Conservation (phyloP, 345 rosid species). For the Lepidium africanum region DNA sequence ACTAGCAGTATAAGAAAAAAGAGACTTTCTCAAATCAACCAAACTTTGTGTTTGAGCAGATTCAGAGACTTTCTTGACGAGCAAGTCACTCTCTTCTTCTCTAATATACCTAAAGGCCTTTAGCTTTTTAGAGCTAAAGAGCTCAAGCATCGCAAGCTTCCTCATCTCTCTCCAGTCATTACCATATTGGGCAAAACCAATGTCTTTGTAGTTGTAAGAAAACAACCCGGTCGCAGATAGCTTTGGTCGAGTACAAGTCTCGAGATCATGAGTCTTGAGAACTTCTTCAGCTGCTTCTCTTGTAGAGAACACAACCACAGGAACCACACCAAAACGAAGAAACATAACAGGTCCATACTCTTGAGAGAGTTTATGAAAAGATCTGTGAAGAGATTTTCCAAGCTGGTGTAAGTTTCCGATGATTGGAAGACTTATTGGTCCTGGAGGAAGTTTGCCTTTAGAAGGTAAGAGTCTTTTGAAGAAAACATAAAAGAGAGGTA, state of each 20-base stretch:
- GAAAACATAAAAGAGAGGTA: conserved; percentile 1
- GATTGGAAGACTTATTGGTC: conserved; percentile 36
- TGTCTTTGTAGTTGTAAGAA: conserved; percentile 25
- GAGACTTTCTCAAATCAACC: conserved; percentile 26
- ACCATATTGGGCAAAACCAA: conserved; percentile 31
- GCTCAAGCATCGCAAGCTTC: conserved; percentile 33
- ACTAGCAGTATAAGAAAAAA: conserved; percentile 24
- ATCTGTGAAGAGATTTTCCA: conserved; percentile 29
- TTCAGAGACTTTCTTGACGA: conserved; percentile 17
- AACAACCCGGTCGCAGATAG: neutral
- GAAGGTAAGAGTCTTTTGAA: neutral
- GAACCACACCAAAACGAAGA: conserved; percentile 33
- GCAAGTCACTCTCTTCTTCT: conserved; percentile 30
- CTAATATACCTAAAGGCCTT: conserved; percentile 31
- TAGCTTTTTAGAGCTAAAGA: conserved; percentile 33
- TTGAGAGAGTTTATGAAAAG: conserved; percentile 27
- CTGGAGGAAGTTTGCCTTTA: conserved; percentile 29
- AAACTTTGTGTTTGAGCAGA: conserved; percentile 17
- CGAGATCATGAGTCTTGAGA: conserved; percentile 29
- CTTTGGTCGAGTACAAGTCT: conserved; percentile 32
- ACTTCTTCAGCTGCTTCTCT: conserved; percentile 34
- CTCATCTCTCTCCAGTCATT: conserved; percentile 32
- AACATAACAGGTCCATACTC: conserved; percentile 45
- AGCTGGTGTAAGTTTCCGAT: conserved; percentile 42
- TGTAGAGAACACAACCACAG: conserved; percentile 34